phyloP scores from a whole-genome alignment of 805 yeast genomes.

The Candida ovalis region DNA sequence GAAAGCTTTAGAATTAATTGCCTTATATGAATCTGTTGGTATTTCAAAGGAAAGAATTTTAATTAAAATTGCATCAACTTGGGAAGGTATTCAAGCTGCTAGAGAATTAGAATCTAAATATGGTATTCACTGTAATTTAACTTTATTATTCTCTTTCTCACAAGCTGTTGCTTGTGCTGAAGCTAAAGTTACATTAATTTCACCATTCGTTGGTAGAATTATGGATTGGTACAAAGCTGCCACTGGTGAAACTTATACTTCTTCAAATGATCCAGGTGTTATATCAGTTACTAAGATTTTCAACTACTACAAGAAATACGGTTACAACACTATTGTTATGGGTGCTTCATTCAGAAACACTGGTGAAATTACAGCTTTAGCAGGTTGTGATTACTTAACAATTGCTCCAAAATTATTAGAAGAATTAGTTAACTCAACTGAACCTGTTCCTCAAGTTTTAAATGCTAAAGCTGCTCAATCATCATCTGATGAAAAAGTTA shows the following conservation, averaged over 20 bases:
- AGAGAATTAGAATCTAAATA: conserved; percentile 87
- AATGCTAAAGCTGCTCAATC: conserved; percentile 61
- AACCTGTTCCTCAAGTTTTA: conserved; percentile 75
- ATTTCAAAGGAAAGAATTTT: conserved; percentile 85
- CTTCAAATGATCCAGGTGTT: conserved; percentile 94
- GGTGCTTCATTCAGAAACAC: conserved; percentile 99
- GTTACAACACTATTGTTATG: conserved; percentile 97
- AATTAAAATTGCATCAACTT: conserved; percentile 96
- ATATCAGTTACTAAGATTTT: conserved; percentile 78
- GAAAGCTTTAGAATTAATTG: conserved; percentile 90
- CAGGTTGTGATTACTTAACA: conserved; percentile 96
- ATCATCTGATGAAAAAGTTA: conserved; percentile 61
- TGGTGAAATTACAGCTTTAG: conserved; percentile 93
- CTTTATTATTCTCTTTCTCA: conserved; percentile 87
- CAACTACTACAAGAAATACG: conserved; percentile 97
- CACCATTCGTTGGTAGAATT: conserved; percentile 99
- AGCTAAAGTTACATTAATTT: conserved; percentile 91
- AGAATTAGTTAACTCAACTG: conserved; percentile 75
- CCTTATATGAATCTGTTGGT: conserved; percentile 80
- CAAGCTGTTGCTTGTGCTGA: conserved; percentile 99
- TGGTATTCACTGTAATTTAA: conserved; percentile 91
- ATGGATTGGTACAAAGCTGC: conserved; percentile 96
- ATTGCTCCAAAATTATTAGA: conserved; percentile 91
- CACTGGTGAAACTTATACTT: conserved; percentile 83
- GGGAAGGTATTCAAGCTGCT: conserved; percentile 99